These are phyloP conservation scores for Leccinum fibrillosum DNA, from an alignment of 768 basidiomycete species.

Conservation along the genomic window DNA sequence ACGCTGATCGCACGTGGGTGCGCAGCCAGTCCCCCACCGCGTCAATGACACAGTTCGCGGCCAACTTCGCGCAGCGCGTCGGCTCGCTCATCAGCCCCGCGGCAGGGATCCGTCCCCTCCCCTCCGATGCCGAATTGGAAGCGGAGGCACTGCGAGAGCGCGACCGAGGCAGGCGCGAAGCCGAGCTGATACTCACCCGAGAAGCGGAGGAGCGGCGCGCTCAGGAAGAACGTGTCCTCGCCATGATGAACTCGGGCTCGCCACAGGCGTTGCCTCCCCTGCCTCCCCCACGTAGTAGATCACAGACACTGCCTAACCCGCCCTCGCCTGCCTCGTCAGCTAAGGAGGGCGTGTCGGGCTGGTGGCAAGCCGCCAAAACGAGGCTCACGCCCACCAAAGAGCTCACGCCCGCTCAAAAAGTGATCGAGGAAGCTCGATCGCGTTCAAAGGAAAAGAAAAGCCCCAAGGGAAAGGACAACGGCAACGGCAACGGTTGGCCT, in stretches of 20 bases:
- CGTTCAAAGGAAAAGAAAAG: conserved; percentile 54
- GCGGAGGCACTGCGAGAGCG: conserved; percentile 77
- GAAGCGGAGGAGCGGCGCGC: conserved; percentile 68
- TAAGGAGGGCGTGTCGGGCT: conserved; percentile 53
- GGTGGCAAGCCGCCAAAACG: conserved; percentile 77
- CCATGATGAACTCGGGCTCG: conserved; percentile 57
- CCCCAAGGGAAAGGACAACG: conserved; percentile 34
- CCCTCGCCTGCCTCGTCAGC: conserved; percentile 63
- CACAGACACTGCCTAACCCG: conserved; percentile 52
- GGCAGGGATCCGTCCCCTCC: conserved; percentile 42
- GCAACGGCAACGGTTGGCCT: conserved; percentile 50
- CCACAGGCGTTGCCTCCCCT: conserved; percentile 50
- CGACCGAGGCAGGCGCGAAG: conserved; percentile 71
- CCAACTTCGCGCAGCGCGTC: conserved; percentile 73
- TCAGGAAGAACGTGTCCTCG: conserved; percentile 71
- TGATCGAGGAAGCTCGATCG: conserved; percentile 71
- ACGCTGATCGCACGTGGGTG: conserved; percentile 23
- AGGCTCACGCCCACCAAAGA: conserved; percentile 77
- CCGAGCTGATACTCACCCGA: conserved; percentile 67
- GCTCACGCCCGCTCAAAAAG: conserved; percentile 83
- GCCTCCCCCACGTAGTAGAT: conserved; percentile 60
- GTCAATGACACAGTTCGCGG: conserved; percentile 70
- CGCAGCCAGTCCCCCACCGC: conserved; percentile 56
- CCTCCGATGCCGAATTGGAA: conserved; percentile 76
- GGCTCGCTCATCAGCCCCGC: conserved; percentile 60